These are phyloP conservation scores for Niveomyces coronatus DNA, from an alignment of 2,329 filamentous ascomycete genomes.

Conservation along the genomic window DNA sequence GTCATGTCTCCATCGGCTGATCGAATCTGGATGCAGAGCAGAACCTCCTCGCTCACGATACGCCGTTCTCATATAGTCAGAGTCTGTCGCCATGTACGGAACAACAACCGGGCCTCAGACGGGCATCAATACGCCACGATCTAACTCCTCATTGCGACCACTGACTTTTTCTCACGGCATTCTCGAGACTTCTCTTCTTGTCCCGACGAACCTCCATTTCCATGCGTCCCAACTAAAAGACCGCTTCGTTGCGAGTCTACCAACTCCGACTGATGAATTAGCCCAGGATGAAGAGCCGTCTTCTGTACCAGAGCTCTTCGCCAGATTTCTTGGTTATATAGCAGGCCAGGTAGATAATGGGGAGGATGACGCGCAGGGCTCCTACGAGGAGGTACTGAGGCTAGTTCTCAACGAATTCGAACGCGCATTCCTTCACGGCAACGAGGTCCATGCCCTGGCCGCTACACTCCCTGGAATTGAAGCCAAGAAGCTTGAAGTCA, in stretches of 20 bases:
- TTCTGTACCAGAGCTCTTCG: conserved; percentile 83
- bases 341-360: conserved; percentile 84
- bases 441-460: conserved; percentile 88
- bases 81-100: conserved; percentile 66
- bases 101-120: conserved; percentile 77
- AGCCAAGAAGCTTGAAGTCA: conserved; percentile 82
- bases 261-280: conserved; percentile 88
- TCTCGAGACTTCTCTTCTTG: conserved; percentile 91
- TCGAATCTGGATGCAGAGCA: too few relatives aligned
- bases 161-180: conserved; percentile 86
- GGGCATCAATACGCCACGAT: conserved; percentile 92
- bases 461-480: conserved; percentile 81
- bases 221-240: conserved; percentile 92
- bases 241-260: conserved; percentile 73
- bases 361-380: conserved; percentile 79
- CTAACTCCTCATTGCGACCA: conserved; percentile 82
- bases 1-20: too few relatives aligned
- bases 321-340: conserved; percentile 84
- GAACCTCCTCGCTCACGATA: too few relatives aligned
- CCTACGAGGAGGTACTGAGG: conserved; percentile 87
- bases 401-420: conserved; percentile 93
- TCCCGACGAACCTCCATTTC: conserved; percentile 92
- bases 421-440: conserved; percentile 84
- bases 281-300: conserved; percentile 99
- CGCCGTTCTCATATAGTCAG: too few relatives aligned